Base-by-base conservation (phyloP, 2,329 filamentous ascomycete genomes). In the Aspergillus brunneoviolaceus region DNA sequence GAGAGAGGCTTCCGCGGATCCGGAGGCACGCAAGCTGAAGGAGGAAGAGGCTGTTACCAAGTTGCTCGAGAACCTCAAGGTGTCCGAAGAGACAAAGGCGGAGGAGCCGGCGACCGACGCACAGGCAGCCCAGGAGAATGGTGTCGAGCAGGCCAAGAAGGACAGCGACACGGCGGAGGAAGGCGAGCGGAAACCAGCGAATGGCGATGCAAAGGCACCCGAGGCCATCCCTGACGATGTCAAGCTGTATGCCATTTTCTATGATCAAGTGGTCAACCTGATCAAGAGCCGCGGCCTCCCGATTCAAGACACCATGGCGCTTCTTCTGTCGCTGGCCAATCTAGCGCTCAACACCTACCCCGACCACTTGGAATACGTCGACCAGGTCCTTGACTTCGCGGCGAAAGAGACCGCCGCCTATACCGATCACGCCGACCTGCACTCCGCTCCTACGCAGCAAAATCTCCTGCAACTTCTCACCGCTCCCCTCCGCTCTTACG, bases 321-420 rank as follows among this genome's bases (percentile, higher is more conserved):
- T 99, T 48, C 82, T 98, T 49, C 94, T 96, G n/a, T 99, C 95
- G 4, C 82, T 99, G 47, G 88, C 90, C 45, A 98, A 98, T 69
- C 85, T 99, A 59, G 92, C 96, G 10, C 84, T 99, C 63, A 98
- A 96, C 75, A 96, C 98, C 67, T 98, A 99, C 72, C 94, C 95
- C 0, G 89, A 95, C 64, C 85, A 89, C 59, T 81, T 98, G 61
- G 94, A 98, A 79, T 98, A 97, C 70, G 91, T 98, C 53, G 92
- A 99, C 71, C 93, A 98, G 75, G 89, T 98, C 51, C 82, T 99
- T 45, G 87, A 90, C 57, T 98, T 95, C 74, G 94, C 93, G 53
- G 89, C 90, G 55, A 84, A 87, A 69, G 96, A 98, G 77, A 91
- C 94, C 42, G 84, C 87, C 55, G 92, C 97, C 73, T 91, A 96